A percentile compares a stretch with the other conserved stretches of the same genome.
Conservation (phyloP, 2,329 filamentous ascomycete species). For the Amauroascus verrucosus region DNA sequence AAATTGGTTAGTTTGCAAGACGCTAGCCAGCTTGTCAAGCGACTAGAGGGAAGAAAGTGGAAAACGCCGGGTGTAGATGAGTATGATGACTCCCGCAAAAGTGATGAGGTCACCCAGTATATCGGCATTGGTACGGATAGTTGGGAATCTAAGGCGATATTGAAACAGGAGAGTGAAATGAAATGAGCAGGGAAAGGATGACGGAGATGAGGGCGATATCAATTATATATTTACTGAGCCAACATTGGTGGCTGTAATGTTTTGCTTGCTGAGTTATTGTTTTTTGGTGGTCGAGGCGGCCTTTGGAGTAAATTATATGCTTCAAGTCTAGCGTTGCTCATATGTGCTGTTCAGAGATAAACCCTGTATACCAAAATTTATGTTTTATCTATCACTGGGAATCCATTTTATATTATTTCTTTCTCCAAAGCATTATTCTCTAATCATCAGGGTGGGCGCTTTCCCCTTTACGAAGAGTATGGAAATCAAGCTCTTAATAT, state of each 20-base stretch:
- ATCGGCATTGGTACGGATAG: not conserved
- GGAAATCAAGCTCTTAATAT: conserved; percentile 52
- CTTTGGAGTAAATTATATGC: not conserved
- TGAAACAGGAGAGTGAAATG: conserved; percentile 1
- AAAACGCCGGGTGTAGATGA: not conserved
- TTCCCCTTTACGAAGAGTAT: not conserved
- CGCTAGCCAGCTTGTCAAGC: conserved; percentile 51
- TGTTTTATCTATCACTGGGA: conserved; percentile 3
- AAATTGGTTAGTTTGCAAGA: conserved; percentile 48
- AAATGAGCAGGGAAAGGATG: not conserved
- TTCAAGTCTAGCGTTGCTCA: not conserved
- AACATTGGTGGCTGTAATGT: not conserved
- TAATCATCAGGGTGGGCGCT: not conserved
- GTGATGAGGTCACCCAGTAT: not conserved
- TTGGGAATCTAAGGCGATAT: conserved; percentile 6
- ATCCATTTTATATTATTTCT: conserved; percentile 2
- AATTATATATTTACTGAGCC: not conserved
- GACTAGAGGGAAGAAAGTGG: conserved; percentile 28
- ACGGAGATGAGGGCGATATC: not conserved
- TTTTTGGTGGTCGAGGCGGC: no score
- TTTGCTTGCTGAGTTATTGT: not conserved
- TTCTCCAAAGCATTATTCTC: not conserved
- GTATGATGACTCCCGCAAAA: not conserved
- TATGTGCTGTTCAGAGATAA: not conserved
- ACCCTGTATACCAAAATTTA: not conserved